phyloP scores from a whole-genome alignment of 306 rosid genomes.

The Trifolium repens region DNA sequence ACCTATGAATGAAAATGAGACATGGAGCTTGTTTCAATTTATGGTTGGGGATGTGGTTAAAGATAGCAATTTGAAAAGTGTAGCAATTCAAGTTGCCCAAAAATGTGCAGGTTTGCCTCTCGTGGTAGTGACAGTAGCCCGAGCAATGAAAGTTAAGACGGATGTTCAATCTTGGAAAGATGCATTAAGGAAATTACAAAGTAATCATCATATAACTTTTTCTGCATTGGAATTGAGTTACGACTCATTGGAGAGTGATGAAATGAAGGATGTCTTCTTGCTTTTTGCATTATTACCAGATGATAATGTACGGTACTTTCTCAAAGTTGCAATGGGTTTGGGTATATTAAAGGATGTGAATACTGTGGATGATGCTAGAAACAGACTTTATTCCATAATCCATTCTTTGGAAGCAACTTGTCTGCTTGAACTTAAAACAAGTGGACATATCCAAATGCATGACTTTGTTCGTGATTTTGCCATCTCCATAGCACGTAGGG shows the following conservation, averaged over 20 bases:
- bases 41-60: conserved; percentile 3
- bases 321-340: conserved; percentile 8
- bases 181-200: conserved; percentile 1
- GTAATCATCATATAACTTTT: neutral
- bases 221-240: conserved; percentile 1
- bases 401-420: neutral
- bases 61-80: neutral
- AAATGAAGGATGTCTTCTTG: neutral
- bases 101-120: conserved; percentile 18
- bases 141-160: neutral
- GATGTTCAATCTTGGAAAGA: neutral
- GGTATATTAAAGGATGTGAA: conserved; percentile 3
- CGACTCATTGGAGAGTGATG: neutral
- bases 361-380: conserved; percentile 10
- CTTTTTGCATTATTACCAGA: neutral
- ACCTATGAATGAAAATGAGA: neutral
- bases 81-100: conserved; percentile 16
- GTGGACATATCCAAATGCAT: neutral
- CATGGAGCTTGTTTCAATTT: conserved; percentile 11
- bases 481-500: neutral
- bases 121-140: neutral
- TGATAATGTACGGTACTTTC: neutral
- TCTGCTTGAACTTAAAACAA: neutral
- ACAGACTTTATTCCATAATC: neutral
- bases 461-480: conserved; percentile 21